A percentile compares a stretch with the other conserved stretches of the same genome.
Evolutionary conservation across 148 eudicot genomes (phyloP).

Genomic region (Fagopyrum homotropicum): DNA sequence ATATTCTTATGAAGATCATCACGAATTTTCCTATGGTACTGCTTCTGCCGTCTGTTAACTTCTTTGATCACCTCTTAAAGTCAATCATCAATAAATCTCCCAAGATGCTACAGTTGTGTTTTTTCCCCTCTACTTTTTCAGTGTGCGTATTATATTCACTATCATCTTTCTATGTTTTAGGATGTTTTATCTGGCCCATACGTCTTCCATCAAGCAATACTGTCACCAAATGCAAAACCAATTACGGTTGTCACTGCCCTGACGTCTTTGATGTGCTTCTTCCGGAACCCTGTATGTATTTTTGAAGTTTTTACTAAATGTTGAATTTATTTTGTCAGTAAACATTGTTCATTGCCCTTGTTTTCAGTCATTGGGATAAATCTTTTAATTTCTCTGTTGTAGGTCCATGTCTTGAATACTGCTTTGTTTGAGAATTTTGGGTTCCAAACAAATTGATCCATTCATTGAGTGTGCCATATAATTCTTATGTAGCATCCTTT

Average conservation of each 20-base stretch:
- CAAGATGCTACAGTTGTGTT: background rate
- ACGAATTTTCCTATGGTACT: slow-evolving; percentile 57
- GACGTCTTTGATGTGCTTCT: slow-evolving; percentile 69
- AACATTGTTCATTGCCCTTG: background rate
- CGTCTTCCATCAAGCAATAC: slow-evolving; percentile 58
- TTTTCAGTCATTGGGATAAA: background rate
- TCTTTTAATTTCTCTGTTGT: background rate
- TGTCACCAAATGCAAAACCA: slow-evolving; percentile 67
- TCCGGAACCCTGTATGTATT: slow-evolving; percentile 62
- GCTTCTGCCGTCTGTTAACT: background rate
- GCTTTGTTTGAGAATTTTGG: background rate
- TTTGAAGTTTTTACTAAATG: background rate
- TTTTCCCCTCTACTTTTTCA: background rate
- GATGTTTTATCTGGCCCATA: slow-evolving; percentile 46
- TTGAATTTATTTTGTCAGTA: background rate
- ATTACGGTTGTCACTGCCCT: slow-evolving; percentile 64
- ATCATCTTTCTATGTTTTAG: slow-evolving; percentile 35
- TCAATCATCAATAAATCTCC: slow-evolving; percentile 1
- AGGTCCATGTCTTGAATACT: slow-evolving; percentile 1
- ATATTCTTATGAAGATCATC: slow-evolving; percentile 54
- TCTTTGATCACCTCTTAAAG: background rate
- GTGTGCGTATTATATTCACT: background rate
- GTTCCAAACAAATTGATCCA: background rate
- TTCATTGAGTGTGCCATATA: background rate
- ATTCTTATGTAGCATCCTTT: background rate